Percentiles rank a stretch among this genome's conserved stretches.
phyloP scores from a whole-genome alignment of 192 early-diverging fungal species.

The Rhizoclosmatium sp. region DNA sequence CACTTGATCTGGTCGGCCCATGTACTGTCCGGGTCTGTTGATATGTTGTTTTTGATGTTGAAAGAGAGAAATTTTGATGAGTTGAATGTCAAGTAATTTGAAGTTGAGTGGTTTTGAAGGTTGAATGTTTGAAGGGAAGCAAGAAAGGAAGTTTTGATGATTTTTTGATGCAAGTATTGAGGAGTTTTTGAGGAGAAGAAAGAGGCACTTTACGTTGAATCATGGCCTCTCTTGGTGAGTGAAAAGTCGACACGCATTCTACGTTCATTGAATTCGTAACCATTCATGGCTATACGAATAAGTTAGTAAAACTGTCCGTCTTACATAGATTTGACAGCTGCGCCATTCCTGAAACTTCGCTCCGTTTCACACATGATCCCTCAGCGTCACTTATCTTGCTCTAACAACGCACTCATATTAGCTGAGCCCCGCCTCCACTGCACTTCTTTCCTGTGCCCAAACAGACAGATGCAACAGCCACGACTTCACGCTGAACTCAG shows the following conservation, averaged over 20 bases:
- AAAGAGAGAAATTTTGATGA: background rate
- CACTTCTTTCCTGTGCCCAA: no score
- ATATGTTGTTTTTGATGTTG: conserved; percentile 11
- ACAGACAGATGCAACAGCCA: no score
- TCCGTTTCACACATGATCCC: no score
- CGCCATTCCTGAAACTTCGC: no score
- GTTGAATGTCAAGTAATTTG: background rate
- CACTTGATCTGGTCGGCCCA: conserved; percentile 62
- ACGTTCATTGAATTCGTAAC: conserved; percentile 45
- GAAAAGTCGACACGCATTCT: conserved; percentile 55
- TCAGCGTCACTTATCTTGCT: no score
- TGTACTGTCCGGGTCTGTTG: conserved; percentile 74
- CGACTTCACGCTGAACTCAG: no score
- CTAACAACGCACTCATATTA: no score
- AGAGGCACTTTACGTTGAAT: conserved; percentile 41
- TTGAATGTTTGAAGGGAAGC: no score
- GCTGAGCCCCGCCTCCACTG: no score
- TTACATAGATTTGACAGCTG: no score
- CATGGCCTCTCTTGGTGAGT: conserved; percentile 66
- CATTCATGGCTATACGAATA: conserved; percentile 54
- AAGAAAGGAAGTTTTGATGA: background rate
- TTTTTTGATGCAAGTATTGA: background rate
- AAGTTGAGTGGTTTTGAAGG: background rate
- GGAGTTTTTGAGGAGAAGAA: background rate
- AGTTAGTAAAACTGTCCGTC: no score